These are phyloP conservation scores for Lactifluus pinguis DNA, from an alignment of 768 basidiomycete genomes.

Conservation along the genomic window DNA sequence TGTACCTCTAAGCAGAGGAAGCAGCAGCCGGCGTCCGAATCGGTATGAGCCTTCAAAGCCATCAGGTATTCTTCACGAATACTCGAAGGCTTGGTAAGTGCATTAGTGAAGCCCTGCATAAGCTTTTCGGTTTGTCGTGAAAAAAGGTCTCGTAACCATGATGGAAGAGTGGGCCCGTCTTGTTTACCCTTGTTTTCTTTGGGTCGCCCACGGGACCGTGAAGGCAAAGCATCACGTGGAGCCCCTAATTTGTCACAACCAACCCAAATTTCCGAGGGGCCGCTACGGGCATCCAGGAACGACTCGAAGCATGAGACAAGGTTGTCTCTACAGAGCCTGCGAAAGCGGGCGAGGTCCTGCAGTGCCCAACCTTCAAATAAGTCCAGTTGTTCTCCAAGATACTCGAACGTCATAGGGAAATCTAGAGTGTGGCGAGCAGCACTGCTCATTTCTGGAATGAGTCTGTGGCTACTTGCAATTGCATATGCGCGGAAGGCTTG, in stretches of 20 bases:
- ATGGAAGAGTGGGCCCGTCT: background rate
- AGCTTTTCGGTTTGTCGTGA: background rate
- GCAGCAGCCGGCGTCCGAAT: background rate
- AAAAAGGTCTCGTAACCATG: background rate
- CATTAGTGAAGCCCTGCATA: background rate
- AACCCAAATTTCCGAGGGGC: background rate
- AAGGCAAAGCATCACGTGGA: background rate
- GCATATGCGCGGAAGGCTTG: conserved; percentile 15
- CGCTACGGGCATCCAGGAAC: background rate
- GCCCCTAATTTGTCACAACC: background rate
- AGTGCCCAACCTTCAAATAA: background rate
- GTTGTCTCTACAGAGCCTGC: background rate
- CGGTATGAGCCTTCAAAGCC: background rate
- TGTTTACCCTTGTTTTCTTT: background rate
- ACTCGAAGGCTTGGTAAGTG: background rate
- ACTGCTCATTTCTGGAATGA: background rate
- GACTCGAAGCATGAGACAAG: background rate
- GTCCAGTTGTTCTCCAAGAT: background rate
- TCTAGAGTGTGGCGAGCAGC: background rate
- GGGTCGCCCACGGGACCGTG: no score
- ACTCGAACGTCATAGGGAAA: background rate
- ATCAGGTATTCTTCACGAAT: background rate
- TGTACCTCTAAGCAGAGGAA: background rate
- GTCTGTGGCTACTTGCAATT: conserved; percentile 5
- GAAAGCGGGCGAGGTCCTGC: background rate